phyloP scores from a whole-genome alignment of 306 rosid genomes.

The Citrullus amarus region DNA sequence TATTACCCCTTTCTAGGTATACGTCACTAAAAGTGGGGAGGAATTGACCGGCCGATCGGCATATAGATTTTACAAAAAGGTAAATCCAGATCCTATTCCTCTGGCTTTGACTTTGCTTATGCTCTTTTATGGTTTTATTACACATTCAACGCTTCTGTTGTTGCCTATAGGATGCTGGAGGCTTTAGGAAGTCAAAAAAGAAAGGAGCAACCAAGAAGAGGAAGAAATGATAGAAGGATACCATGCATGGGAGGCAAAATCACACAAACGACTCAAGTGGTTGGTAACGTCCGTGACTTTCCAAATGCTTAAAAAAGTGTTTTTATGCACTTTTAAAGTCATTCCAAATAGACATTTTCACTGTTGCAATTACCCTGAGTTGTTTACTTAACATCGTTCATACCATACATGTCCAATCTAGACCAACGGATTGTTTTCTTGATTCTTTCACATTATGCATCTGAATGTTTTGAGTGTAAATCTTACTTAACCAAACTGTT shows the following conservation, averaged over 20 bases:
- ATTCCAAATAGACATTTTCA: not conserved
- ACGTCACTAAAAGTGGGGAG: constrained; percentile 57
- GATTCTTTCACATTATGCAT: not conserved
- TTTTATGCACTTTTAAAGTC: not conserved
- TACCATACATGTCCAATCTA: not conserved
- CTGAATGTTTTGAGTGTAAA: not conserved
- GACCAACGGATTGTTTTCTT: not conserved
- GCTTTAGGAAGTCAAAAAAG: constrained; percentile 15
- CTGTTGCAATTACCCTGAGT: not conserved
- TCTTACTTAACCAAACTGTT: not conserved
- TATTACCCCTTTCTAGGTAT: constrained; percentile 39
- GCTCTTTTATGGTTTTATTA: not conserved
- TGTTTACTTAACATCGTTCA: not conserved
- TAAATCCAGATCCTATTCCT: not conserved
- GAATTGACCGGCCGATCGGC: constrained; percentile 59
- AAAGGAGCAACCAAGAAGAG: not conserved
- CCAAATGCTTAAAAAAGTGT: not conserved
- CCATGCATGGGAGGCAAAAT: not conserved
- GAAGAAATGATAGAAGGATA: not conserved
- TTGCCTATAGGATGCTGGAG: constrained; percentile 55
- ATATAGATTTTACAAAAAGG: constrained; percentile 55
- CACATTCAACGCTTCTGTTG: constrained; percentile 4
- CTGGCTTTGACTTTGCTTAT: not conserved
- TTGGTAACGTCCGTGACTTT: not conserved
- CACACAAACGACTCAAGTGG: too few relatives aligned